These are phyloP conservation scores for Ogataea zsoltii DNA, from an alignment of 805 yeast species.

Conservation along the genomic window DNA sequence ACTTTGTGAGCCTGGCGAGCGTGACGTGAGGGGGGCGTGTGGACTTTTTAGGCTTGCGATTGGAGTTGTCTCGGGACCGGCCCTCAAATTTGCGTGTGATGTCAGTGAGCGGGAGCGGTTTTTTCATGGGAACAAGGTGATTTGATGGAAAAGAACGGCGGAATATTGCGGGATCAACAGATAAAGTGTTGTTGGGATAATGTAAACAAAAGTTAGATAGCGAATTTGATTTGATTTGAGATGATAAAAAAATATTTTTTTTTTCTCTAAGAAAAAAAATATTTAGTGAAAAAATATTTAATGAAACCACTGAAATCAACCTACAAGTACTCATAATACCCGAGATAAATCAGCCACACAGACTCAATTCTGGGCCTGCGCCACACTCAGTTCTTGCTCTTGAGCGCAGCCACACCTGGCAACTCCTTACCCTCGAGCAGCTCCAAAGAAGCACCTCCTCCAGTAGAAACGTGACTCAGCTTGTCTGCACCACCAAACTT, in stretches of 20 bases:
- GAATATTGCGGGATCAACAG: too few species aligned
- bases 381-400: constrained; percentile 17
- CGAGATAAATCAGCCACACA: too few species aligned
- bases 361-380: too few species aligned
- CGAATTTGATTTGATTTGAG: too few species aligned
- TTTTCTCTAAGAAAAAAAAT: too few species aligned
- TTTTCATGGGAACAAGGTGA: background rate
- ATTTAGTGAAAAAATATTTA: too few species aligned
- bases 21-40: constrained; percentile 2
- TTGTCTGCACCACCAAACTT: constrained; percentile 96
- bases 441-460: constrained; percentile 99
- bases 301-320: too few species aligned
- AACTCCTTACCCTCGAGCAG: constrained; percentile 97
- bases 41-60: background rate
- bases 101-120: background rate
- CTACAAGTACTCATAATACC: too few species aligned
- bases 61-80: background rate
- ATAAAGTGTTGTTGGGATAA: too few species aligned
- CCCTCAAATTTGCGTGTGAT: background rate
- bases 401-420: constrained; percentile 77
- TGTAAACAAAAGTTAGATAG: too few species aligned
- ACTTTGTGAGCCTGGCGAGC: constrained; percentile 12
- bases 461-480: constrained; percentile 97
- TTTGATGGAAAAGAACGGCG: too few species aligned
- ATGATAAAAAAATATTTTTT: too few species aligned